phyloP scores from a whole-genome alignment of 257 asterid species.

The Scutellaria barbata region DNA sequence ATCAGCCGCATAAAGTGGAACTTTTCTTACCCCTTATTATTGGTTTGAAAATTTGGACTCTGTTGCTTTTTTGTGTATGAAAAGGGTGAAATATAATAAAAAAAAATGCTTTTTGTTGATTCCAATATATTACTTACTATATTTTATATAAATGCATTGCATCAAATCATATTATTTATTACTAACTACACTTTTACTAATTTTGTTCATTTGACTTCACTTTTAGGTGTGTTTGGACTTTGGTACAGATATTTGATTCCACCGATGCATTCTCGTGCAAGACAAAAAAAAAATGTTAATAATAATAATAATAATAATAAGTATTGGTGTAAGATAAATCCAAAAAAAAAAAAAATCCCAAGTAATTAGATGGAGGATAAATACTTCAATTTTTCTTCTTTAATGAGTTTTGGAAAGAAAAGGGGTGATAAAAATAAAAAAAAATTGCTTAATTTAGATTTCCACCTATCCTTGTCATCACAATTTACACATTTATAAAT shows the following conservation, averaged over 20 bases:
- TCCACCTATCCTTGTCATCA: too few relatives aligned
- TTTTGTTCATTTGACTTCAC: constrained; percentile 27
- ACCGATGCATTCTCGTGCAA: background rate
- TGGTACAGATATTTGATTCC: constrained; percentile 3
- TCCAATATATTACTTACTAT: background rate
- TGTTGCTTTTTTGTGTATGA: background rate
- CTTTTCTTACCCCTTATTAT: background rate
- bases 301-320: too few relatives aligned
- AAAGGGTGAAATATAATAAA: background rate
- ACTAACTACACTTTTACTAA: constrained; percentile 24
- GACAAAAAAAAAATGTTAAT: too few relatives aligned
- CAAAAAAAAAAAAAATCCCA: too few relatives aligned
- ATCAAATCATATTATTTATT: constrained; percentile 23
- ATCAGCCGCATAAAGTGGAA: constrained; percentile 37
- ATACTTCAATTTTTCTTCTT: too few relatives aligned
- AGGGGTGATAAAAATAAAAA: too few relatives aligned
- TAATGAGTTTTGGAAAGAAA: too few relatives aligned
- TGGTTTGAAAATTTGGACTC: background rate
- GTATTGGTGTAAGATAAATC: too few relatives aligned
- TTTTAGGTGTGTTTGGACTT: constrained; percentile 2
- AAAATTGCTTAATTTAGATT: too few relatives aligned
- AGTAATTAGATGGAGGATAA: too few relatives aligned
- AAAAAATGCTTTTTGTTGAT: constrained; percentile 25
- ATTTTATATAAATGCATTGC: background rate
- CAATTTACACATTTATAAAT: too few relatives aligned